These are phyloP conservation scores for Sphaceloma murrayae DNA, from an alignment of 2,329 filamentous ascomycete species.

Conservation along the genomic window DNA sequence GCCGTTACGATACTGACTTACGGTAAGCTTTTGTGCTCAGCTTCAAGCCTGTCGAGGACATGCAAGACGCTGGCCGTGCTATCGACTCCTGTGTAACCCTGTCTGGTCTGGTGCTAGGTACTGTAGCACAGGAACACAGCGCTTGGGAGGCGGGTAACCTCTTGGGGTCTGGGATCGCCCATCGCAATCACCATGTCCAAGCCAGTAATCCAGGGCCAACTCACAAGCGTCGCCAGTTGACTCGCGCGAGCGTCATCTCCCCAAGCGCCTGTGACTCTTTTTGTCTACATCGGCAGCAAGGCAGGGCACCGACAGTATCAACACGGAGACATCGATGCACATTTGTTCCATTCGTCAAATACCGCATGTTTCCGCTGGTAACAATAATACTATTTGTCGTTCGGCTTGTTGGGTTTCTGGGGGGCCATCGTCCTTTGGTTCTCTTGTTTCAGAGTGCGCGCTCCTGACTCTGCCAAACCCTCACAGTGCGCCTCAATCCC, in stretches of 20 bases:
- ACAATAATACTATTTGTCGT: background rate
- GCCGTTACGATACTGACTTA: too few species aligned
- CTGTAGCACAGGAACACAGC: constrained; percentile 6
- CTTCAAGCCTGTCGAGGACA: too few species aligned
- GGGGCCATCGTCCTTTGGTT: constrained; percentile 10
- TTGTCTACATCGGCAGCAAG: too few species aligned
- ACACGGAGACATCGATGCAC: too few species aligned
- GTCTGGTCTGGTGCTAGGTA: background rate
- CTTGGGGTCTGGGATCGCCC: background rate
- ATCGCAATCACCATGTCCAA: constrained; percentile 7
- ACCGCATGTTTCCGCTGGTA: background rate
- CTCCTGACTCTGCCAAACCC: constrained; percentile 13
- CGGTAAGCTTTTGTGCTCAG: background rate
- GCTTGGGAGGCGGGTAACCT: constrained; percentile 7
- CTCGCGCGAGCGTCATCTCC: constrained; percentile 1
- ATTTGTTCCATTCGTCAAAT: too few species aligned
- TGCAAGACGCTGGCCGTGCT: too few species aligned
- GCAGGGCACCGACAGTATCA: background rate
- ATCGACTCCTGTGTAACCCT: constrained; percentile 10
- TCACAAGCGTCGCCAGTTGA: constrained; percentile 11
- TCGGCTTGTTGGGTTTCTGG: constrained; percentile 13
- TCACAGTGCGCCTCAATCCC: constrained; percentile 5
- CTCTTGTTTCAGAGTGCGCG: constrained; percentile 5
- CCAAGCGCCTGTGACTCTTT: too few species aligned
- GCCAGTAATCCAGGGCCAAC: too few species aligned